These are phyloP conservation scores for Phytopythium litorale DNA, from an alignment of 352 stramenopile species.

Conservation along the genomic window DNA sequence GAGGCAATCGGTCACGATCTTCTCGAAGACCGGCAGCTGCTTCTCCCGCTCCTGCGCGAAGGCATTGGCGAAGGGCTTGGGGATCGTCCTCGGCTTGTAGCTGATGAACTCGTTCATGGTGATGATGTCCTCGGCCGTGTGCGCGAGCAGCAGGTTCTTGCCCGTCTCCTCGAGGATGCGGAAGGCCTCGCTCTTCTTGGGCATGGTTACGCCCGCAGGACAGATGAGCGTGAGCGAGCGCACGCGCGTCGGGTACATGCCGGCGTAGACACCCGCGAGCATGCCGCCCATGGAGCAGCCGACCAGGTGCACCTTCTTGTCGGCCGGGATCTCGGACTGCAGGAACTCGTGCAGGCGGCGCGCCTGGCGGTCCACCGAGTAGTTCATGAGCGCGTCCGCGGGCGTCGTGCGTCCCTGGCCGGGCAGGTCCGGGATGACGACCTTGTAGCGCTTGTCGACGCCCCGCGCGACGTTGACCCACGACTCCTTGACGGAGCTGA, in stretches of 20 bases:
- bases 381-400: conserved; percentile 35
- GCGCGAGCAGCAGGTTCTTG: conserved; percentile 58
- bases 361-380: conserved; percentile 51
- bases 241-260: conserved; percentile 49
- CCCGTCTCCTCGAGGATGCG: conserved; percentile 58
- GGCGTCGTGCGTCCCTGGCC: conserved; percentile 63
- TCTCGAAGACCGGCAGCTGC: conserved; percentile 50
- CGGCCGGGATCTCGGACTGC: conserved; percentile 31
- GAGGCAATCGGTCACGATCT: conserved; percentile 57
- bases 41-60: conserved; percentile 38
- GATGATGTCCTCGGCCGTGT: conserved; percentile 51
- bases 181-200: conserved; percentile 50
- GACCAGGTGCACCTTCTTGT: conserved; percentile 66
- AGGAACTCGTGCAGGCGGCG: conserved; percentile 55
- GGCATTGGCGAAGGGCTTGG: conserved; percentile 26
- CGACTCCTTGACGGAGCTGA: conserved; percentile 68
- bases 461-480: conserved; percentile 48
- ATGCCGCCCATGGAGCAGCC: conserved; percentile 79
- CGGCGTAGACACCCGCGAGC: conserved; percentile 66
- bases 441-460: conserved; percentile 46
- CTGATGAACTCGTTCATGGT: conserved; percentile 51
- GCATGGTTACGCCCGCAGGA: conserved; percentile 66
- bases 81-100: conserved; percentile 24
- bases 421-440: conserved; percentile 67
- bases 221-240: conserved; percentile 72